Evolutionary conservation across 768 basidiomycete species (phyloP).

Genomic region (Exidia glandulosa): DNA sequence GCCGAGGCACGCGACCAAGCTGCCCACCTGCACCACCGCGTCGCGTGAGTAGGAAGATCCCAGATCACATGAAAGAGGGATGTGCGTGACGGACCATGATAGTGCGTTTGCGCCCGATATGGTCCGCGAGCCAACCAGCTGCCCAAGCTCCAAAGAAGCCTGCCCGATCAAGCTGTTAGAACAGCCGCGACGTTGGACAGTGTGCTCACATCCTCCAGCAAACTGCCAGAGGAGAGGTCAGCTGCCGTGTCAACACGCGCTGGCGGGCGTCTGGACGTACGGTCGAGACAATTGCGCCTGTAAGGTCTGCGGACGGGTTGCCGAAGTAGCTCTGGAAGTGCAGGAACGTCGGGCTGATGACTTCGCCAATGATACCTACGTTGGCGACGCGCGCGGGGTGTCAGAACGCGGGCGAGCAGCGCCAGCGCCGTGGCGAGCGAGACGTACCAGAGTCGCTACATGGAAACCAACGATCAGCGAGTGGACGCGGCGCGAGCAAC

Average conservation of each 20-base stretch:
- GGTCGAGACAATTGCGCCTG: constrained; percentile 53
- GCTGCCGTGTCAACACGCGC: background rate
- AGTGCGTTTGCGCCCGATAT: constrained; percentile 38
- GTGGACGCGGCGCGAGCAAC: background rate
- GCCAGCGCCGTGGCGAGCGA: background rate
- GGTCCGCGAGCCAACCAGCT: constrained; percentile 42
- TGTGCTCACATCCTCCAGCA: constrained; percentile 28
- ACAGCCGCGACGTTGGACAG: background rate
- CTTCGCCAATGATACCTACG: constrained; percentile 50
- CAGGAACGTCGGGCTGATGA: constrained; percentile 37
- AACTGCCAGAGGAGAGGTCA: background rate
- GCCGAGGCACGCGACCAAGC: constrained; percentile 39
- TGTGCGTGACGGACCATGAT: constrained; percentile 32
- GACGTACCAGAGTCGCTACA: background rate
- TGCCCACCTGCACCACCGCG: constrained; percentile 28
- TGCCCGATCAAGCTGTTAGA: background rate
- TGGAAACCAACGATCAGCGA: background rate
- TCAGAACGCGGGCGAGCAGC: background rate
- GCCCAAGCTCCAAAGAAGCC: constrained; percentile 39
- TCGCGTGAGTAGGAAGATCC: background rate
- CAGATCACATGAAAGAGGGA: background rate
- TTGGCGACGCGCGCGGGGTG: background rate
- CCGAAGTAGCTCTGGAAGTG: constrained; percentile 38
- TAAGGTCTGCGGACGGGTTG: constrained; percentile 30
- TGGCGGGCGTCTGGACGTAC: constrained; percentile 11